Conservation (phyloP, 495 filamentous ascomycete genomes). For the Daldinia decipiens region DNA sequence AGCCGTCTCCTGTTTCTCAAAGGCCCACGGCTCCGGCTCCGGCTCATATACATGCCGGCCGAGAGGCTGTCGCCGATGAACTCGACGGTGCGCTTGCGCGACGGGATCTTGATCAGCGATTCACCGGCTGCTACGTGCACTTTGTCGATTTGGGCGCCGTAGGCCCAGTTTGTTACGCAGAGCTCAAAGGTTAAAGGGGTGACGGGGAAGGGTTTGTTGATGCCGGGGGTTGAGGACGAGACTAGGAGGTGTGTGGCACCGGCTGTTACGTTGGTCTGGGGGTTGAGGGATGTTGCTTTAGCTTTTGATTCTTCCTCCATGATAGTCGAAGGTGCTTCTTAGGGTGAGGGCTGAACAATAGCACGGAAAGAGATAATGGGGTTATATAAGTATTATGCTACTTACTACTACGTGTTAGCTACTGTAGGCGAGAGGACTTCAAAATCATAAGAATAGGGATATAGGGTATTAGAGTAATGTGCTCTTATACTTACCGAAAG, state of each 20-base stretch:
- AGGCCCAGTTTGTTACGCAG: slow-evolving; percentile 73
- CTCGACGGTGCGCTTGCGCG: slow-evolving; percentile 66
- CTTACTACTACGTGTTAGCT: neutral
- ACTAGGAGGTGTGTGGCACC: slow-evolving; percentile 70
- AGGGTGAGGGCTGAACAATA: neutral
- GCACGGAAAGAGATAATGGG: neutral
- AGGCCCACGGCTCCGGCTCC: slow-evolving; percentile 71
- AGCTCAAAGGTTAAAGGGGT: slow-evolving; percentile 62
- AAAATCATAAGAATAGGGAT: neutral
- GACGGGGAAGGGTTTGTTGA: slow-evolving; percentile 53
- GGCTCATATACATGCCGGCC: slow-evolving; percentile 70
- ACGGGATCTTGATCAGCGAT: slow-evolving; percentile 62
- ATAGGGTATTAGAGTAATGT: neutral
- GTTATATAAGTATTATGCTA: neutral
- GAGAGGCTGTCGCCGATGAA: slow-evolving; percentile 71
- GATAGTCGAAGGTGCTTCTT: neutral
- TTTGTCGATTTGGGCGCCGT: slow-evolving; percentile 68
- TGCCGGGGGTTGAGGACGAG: slow-evolving; percentile 53
- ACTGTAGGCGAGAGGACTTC: neutral
- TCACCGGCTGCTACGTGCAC: slow-evolving; percentile 63
- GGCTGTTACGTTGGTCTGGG: slow-evolving; percentile 68
- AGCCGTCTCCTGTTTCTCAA: slow-evolving; percentile 62
- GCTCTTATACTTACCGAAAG: slow-evolving; percentile 49
- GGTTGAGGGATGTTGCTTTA: neutral
- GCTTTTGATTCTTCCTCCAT: neutral